Conservation (phyloP, 1,139 yeast species). For the Scheffersomyces quercinus region DNA sequence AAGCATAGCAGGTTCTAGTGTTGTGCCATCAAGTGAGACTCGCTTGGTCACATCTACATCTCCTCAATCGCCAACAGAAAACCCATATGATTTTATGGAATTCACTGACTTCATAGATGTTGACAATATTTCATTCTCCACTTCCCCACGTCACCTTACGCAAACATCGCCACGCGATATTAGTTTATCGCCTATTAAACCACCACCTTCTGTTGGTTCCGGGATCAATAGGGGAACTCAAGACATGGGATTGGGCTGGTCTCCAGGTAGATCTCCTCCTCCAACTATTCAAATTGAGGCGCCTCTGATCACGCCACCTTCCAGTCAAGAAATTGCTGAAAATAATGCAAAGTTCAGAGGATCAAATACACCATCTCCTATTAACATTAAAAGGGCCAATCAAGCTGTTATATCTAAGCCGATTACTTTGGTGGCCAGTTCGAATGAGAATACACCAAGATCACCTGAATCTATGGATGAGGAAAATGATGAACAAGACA, state of each 20-base stretch:
- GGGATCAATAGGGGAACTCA: constrained; percentile 4
- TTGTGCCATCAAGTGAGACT: no score
- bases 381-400: not conserved
- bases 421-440: not conserved
- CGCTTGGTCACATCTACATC: constrained; percentile 2
- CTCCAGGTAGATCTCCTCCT: constrained; percentile 1
- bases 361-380: constrained; percentile 5
- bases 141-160: constrained; percentile 11
- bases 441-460: constrained; percentile 3
- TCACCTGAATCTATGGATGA: constrained; percentile 13
- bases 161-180: not conserved
- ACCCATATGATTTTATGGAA: constrained; percentile 48
- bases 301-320: constrained; percentile 7
- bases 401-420: not conserved
- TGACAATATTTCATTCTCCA: constrained; percentile 40
- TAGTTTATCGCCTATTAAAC: constrained; percentile 2
- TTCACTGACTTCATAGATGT: constrained; percentile 68
- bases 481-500: constrained; percentile 1
- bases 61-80: constrained; percentile 14
- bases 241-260: not conserved
- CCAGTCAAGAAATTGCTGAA: constrained; percentile 7
- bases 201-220: constrained; percentile 13
- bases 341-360: not conserved
- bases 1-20: no score
- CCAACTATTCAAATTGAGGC: not conserved